Evolutionary conservation across 2,329 filamentous ascomycete species (phyloP), one percentile per base, ranked within the genome.

Genomic region (Gremmenia infestans): DNA sequence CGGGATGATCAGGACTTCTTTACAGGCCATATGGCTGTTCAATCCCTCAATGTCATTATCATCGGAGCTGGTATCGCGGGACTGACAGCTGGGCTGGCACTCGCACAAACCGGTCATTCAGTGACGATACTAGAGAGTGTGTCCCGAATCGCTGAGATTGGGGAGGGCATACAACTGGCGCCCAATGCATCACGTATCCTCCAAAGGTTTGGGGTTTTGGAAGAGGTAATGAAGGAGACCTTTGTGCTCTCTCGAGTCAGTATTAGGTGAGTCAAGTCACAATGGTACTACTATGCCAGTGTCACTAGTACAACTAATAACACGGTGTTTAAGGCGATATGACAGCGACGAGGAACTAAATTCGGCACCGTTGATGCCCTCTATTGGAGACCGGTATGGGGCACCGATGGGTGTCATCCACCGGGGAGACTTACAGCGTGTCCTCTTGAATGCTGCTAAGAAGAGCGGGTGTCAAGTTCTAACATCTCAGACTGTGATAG

Each of bases 51-150:
- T 17, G 36, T 56, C 50, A 43, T 49, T n/a, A 56, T 56, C n/a
- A 35, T 49, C 15, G 54, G 50, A 8, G 50, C 54, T 17, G 50
- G 54, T 17, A 49, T 49, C 25, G 54, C 35, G n/a, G 54, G 54
- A 17, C 49, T 50, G 39, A 37, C 54, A 23, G 63, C 68, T 4
- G 69, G 65, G 6, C 68, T 71, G 25, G 64, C 65, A 5, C 65
- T 53, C 50, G 37, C 28, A 9, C 7, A 53, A 47, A 25, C 50
- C 15, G 50, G 40, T 23, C 50, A 52, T 23, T 45, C 50, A 4
- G 28, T 32, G 28, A 32, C 28, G 9, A 32, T 32, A 11, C 28
- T 32, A 4, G 51, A 53, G 25, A 14, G 37, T 14, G 43, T 53
- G 32, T n/a, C 9, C 28, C 23, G 37, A 43, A 47, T 53, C 23